These are phyloP conservation scores for Bacidia rubella DNA, from an alignment of 495 filamentous ascomycete genomes.

Conservation along the genomic window DNA sequence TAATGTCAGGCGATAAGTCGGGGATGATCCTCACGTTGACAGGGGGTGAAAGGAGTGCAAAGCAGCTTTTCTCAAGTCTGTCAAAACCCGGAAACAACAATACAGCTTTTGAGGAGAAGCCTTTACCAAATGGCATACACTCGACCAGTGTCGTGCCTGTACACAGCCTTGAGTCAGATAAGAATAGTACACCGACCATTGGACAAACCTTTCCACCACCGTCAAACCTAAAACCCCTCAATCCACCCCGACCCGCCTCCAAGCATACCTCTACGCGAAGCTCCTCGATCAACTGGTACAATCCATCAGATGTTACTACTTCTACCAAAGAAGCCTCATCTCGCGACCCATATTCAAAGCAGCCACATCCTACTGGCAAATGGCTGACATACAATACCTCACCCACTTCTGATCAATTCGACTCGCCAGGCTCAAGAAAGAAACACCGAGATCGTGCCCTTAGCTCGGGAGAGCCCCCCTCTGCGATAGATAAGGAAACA, in stretches of 20 bases:
- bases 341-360: slow-evolving; percentile 30
- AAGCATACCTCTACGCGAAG: slow-evolving; percentile 47
- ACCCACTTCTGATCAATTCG: slow-evolving; percentile 19
- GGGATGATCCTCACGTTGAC: slow-evolving; percentile 57
- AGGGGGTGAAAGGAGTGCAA: slow-evolving; percentile 53
- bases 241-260: slow-evolving; percentile 52
- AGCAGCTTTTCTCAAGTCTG: slow-evolving; percentile 74
- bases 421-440: slow-evolving; percentile 45
- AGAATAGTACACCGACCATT: slow-evolving; percentile 48
- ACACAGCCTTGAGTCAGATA: slow-evolving; percentile 26
- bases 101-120: slow-evolving; percentile 43
- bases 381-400: slow-evolving; percentile 52
- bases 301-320: slow-evolving; percentile 27
- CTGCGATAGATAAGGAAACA: slow-evolving; percentile 28
- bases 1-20: slow-evolving; percentile 22
- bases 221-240: slow-evolving; percentile 46
- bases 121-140: slow-evolving; percentile 60
- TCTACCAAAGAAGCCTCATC: slow-evolving; percentile 14
- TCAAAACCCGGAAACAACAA: slow-evolving; percentile 39
- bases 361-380: slow-evolving; percentile 44
- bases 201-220: slow-evolving; percentile 72
- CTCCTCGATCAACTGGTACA: slow-evolving; percentile 47
- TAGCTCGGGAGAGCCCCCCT: slow-evolving; percentile 50
- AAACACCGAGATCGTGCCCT: slow-evolving; percentile 59
- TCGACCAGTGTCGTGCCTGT: slow-evolving; percentile 53